Evolutionary conservation across 441 rosid species (phyloP).

Genomic region (Mallotus repandus): DNA sequence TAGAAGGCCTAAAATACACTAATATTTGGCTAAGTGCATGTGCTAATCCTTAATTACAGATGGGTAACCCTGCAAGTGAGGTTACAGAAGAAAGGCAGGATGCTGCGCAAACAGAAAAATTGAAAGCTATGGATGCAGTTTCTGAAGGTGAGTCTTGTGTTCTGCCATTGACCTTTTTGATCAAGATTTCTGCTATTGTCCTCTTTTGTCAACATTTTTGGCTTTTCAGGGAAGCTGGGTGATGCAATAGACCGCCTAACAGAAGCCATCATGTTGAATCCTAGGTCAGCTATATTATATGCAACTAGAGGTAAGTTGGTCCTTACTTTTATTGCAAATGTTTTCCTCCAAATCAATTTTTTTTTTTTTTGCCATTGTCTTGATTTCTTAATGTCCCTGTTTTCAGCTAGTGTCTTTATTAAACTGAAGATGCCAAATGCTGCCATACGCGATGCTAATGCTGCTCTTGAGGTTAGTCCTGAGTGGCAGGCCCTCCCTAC

Average conservation of each 20-base stretch:
- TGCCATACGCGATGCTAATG: conserved; percentile 86
- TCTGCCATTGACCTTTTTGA: background rate
- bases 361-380: background rate
- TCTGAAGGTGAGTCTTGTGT: conserved; percentile 66
- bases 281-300: conserved; percentile 83
- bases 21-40: background rate
- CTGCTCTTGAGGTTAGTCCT: conserved; percentile 70
- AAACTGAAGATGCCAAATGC: conserved; percentile 94
- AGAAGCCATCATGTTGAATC: conserved; percentile 72
- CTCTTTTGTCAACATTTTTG: background rate
- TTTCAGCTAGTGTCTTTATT: conserved; percentile 74
- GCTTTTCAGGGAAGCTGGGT: conserved; percentile 57
- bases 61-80: conserved; percentile 69
- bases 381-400: conserved; percentile 2
- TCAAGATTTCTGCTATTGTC: background rate
- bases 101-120: conserved; percentile 67
- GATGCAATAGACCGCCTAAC: conserved; percentile 80
- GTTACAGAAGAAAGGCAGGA: conserved; percentile 80
- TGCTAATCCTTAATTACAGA: conserved; percentile 44
- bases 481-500: background rate
- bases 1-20: conserved; percentile 23
- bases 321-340: background rate
- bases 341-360: background rate
- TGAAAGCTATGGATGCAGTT: conserved; percentile 71
- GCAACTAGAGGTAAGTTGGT: conserved; percentile 65